Base-by-base conservation (phyloP, 1,284 basidiomycete species). In the Sanghuangporus baumii region DNA sequence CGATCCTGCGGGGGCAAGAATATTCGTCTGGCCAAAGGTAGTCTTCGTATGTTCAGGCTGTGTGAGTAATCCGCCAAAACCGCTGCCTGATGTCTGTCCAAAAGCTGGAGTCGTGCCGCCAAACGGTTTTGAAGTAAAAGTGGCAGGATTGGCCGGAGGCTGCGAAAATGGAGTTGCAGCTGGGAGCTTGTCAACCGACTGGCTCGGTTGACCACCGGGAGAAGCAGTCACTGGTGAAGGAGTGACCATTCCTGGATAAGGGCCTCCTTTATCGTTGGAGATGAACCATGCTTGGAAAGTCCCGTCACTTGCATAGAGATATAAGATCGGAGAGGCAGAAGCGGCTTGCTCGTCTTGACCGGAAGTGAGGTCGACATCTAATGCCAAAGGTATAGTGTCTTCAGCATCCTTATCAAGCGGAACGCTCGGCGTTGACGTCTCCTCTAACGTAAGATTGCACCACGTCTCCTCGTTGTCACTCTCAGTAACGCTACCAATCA, bases 261-360 rank as follows among this genome's bases (percentile, higher is more conserved):
- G 73, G 6, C 66, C 70, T 1, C 76, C 76, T 20, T 74, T 74
- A 2, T 80, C 76, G 70, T 90, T 85, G 55, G 91, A 82, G 40
- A 91, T 71, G 69, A 86, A 79, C 88, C 93, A 94, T 2, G 80
- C 91, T 43, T 87, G 80, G 40, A 94, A 63, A 0, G 91, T 89
- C 18, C 92, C 92, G 69, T 94, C 92, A 64, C 85, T 91, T 3
- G 90, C 82, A 71, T 92, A 94, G 4, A 86, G 83, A 70, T 86
- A 89, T 71, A 93, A 76, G 58, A 93, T 79, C 0, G 92, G 92
- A 8, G 81, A 79, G n/a, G 82, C 76, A 6, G 85, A 82, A 4
- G 82, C 67, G 18, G 78, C 74, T 38, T 70, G 72, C 64, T 71
- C 77, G 18, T 37, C 78, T 74, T 6, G 72, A 70, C 57, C 82